Percentiles rank a stretch among this genome's conserved stretches.
Conservation (phyloP, 164 flowering plant species). For the Dillenia turbinata region DNA sequence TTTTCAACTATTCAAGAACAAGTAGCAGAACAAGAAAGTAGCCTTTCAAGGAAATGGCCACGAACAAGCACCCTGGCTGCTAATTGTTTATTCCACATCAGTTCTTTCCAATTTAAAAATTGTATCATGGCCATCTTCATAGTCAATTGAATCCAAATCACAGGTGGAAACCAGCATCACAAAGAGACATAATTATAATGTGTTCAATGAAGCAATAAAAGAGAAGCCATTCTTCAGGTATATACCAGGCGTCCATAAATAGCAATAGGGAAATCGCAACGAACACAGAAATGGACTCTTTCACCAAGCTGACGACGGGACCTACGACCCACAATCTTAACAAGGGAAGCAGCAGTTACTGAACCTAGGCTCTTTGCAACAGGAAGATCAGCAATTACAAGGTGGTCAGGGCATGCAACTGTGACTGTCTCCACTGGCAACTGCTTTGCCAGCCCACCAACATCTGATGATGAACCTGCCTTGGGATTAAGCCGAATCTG, state of each 20-base stretch:
- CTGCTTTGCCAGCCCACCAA: constrained; percentile 44
- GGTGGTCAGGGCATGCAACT: constrained; percentile 96
- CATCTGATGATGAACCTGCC: constrained; percentile 43
- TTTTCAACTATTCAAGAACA: too few species aligned
- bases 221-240: not conserved
- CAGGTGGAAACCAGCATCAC: too few species aligned
- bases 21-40: too few species aligned
- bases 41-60: too few species aligned
- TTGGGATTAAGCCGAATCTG: constrained; percentile 64
- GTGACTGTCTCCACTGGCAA: constrained; percentile 62
- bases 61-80: too few species aligned
- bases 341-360: constrained; percentile 39
- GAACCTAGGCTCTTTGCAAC: constrained; percentile 88
- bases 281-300: constrained; percentile 90
- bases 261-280: constrained; percentile 95
- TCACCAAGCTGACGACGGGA: constrained; percentile 93
- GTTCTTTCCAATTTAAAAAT: too few species aligned
- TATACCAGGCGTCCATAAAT: constrained; percentile 93
- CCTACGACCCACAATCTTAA: constrained; percentile 78
- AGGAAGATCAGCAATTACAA: constrained; percentile 89
- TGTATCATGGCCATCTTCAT: too few species aligned
- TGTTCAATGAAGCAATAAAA: not conserved
- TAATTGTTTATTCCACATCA: too few species aligned
- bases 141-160: too few species aligned
- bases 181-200: too few species aligned